These are phyloP conservation scores for Penicillium digitatum DNA, from an alignment of 2,329 filamentous ascomycete genomes.

Conservation along the genomic window DNA sequence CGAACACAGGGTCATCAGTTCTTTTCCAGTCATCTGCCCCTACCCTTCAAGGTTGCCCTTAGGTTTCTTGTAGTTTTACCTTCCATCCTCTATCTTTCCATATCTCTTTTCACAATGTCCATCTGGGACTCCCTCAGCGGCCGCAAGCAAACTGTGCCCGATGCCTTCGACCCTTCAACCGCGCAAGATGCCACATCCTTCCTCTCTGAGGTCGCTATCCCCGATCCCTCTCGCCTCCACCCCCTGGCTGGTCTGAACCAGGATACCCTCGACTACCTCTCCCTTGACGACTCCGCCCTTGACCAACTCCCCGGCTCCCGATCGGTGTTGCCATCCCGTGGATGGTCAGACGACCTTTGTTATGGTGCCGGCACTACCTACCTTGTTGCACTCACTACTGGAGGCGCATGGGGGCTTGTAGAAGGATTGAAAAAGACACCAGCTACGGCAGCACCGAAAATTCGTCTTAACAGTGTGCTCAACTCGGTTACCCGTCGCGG, in stretches of 20 bases:
- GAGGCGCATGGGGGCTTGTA: conserved; percentile 86
- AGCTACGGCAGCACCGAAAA: conserved; percentile 73
- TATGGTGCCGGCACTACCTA: conserved; percentile 97
- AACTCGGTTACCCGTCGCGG: conserved; percentile 91
- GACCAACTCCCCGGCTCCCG: conserved; percentile 80
- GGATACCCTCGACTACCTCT: conserved; percentile 90
- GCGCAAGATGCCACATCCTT: conserved; percentile 83
- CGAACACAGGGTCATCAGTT: conserved; percentile 21
- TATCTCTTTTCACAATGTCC: conserved; percentile 43
- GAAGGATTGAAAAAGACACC: conserved; percentile 76
- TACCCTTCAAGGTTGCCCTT: conserved; percentile 17
- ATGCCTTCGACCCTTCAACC: conserved; percentile 66
- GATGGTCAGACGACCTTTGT: conserved; percentile 97
- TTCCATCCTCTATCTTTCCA: conserved; percentile 18
- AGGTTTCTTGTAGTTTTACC: conserved; percentile 26
- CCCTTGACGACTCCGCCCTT: conserved; percentile 84
- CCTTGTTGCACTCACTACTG: conserved; percentile 75
- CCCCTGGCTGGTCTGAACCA: conserved; percentile 90
- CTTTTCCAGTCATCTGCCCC: conserved; percentile 14
- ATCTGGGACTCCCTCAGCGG: conserved; percentile 61
- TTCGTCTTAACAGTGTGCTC: conserved; percentile 87
- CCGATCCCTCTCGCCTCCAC: conserved; percentile 85
- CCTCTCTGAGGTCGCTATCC: conserved; percentile 68
- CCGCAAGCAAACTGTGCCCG: conserved; percentile 53
- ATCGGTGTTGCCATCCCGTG: conserved; percentile 86